These are phyloP conservation scores for Phaseolus lunatus DNA, from an alignment of 306 rosid species.

Conservation along the genomic window DNA sequence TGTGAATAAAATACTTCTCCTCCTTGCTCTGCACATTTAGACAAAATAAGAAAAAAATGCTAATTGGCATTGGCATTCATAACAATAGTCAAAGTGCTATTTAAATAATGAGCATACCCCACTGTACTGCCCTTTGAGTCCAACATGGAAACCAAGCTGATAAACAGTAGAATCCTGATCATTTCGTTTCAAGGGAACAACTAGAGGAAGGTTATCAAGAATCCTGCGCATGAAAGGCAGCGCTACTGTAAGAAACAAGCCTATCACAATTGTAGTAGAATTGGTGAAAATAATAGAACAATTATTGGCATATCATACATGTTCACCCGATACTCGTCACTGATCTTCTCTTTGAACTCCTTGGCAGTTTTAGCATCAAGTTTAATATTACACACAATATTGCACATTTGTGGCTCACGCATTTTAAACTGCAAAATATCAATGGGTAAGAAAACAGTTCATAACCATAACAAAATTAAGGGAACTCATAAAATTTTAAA, in stretches of 20 bases:
- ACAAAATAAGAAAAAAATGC: constrained; percentile 42
- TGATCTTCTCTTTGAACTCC: constrained; percentile 91
- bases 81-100: constrained; percentile 39
- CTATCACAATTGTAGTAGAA: constrained; percentile 29
- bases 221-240: constrained; percentile 65
- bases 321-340: constrained; percentile 96
- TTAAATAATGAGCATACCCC: constrained; percentile 63
- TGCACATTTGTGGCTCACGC: constrained; percentile 94
- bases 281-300: not conserved
- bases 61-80: constrained; percentile 23
- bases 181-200: constrained; percentile 71
- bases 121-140: constrained; percentile 81
- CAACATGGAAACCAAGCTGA: constrained; percentile 90
- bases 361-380: constrained; percentile 84
- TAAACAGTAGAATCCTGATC: constrained; percentile 85
- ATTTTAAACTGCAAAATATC: constrained; percentile 80
- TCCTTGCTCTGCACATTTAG: constrained; percentile 76
- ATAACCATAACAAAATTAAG: constrained; percentile 33
- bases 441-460: constrained; percentile 19
- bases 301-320: constrained; percentile 61
- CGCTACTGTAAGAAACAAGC: constrained; percentile 39
- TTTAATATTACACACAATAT: constrained; percentile 59
- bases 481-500: not conserved
- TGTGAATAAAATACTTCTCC: constrained; percentile 82
- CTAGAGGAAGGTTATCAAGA: constrained; percentile 95